Conservation (phyloP, 208 protist genomes). For the Leishmania tarentolae region DNA sequence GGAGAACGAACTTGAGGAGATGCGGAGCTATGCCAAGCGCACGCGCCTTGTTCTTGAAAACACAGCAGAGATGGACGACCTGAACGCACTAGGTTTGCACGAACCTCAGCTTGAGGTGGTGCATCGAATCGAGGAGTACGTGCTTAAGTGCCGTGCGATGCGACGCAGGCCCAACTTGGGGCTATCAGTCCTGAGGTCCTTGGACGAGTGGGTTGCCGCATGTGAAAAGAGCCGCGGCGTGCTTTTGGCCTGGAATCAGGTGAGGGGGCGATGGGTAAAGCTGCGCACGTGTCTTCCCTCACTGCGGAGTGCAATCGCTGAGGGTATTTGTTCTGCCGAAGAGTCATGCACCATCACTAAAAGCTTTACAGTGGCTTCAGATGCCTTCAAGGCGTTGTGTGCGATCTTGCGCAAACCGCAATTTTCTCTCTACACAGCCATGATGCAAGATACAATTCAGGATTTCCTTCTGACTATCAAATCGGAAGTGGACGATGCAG, state of each 20-base stretch:
- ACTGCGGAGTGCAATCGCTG: constrained; percentile 17
- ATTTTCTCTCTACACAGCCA: constrained; percentile 91
- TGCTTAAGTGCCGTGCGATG: constrained; percentile 50
- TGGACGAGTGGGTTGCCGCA: constrained; percentile 76
- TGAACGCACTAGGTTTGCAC: constrained; percentile 22
- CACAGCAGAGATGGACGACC: constrained; percentile 18
- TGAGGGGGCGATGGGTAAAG: constrained; percentile 48
- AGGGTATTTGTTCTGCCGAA: constrained; percentile 16
- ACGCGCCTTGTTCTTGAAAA: constrained; percentile 56
- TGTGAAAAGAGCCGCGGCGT: constrained; percentile 64
- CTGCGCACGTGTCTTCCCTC: constrained; percentile 28
- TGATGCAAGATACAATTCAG: constrained; percentile 91
- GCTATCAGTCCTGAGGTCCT: constrained; percentile 48
- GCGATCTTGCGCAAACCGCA: constrained; percentile 69
- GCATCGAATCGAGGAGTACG: constrained; percentile 59
- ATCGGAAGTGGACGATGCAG: constrained; percentile 89
- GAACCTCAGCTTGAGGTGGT: constrained; percentile 37
- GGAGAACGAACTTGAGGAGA: constrained; percentile 78
- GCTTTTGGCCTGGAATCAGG: constrained; percentile 46
- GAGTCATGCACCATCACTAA: constrained; percentile 7
- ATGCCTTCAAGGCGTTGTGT: constrained; percentile 37
- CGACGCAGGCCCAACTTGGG: constrained; percentile 55
- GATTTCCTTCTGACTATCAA: constrained; percentile 87
- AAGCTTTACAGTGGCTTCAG: constrained; percentile 13
- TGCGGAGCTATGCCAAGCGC: constrained; percentile 85